phyloP scores from a whole-genome alignment of 805 yeast species.

The Candida sphagnicola region DNA sequence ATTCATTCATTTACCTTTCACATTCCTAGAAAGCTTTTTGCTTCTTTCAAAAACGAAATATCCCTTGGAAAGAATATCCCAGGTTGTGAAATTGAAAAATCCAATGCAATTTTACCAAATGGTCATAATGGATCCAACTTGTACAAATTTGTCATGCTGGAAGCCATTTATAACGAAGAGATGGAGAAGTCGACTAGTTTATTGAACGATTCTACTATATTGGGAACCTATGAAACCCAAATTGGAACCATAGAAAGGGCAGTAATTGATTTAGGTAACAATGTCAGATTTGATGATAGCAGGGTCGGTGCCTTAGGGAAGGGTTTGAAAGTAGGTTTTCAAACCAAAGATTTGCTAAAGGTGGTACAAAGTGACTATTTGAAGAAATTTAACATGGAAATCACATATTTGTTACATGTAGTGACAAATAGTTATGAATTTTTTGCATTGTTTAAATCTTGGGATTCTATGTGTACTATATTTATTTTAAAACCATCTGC shows the following conservation, averaged over 20 bases:
- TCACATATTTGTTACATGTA: constrained; percentile 65
- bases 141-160: constrained; percentile 67
- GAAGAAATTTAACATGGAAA: constrained; percentile 49
- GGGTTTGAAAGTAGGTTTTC: constrained; percentile 84
- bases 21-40: constrained; percentile 69
- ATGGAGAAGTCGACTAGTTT: constrained; percentile 54
- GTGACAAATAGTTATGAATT: constrained; percentile 73
- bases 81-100: constrained; percentile 54
- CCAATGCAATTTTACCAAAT: constrained; percentile 64
- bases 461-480: constrained; percentile 49
- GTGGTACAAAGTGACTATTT: constrained; percentile 53
- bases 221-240: constrained; percentile 75
- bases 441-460: constrained; percentile 61
- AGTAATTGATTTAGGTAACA: constrained; percentile 71
- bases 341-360: constrained; percentile 50
- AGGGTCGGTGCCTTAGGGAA: constrained; percentile 80
- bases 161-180: constrained; percentile 55
- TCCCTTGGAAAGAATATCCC: constrained; percentile 38
- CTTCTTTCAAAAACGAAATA: constrained; percentile 54
- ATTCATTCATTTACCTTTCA: constrained; percentile 71
- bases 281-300: constrained; percentile 64
- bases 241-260: constrained; percentile 68
- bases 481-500: constrained; percentile 66
- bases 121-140: constrained; percentile 53
- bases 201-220: constrained; percentile 55